A percentile compares a stretch with the other conserved stretches of the same genome.
phyloP scores from a whole-genome alignment of 2,329 filamentous ascomycete genomes.

The Oidium heveae region DNA sequence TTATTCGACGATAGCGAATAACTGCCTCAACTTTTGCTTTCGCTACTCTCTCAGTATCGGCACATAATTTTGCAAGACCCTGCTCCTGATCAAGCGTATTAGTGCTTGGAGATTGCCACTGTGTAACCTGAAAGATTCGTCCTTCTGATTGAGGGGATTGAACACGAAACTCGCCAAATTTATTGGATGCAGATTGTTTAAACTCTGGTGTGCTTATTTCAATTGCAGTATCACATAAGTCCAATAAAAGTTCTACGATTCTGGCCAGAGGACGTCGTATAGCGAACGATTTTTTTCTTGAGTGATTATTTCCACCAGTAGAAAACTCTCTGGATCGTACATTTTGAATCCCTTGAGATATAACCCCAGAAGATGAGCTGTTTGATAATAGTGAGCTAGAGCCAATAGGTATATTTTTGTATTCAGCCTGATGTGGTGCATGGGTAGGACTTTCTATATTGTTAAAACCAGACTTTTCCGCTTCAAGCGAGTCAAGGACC shows the following conservation, averaged over 20 bases:
- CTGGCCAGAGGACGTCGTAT: conserved; percentile 70
- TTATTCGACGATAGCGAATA: conserved; percentile 68
- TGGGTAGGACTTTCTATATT: conserved; percentile 23
- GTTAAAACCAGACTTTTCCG: conserved; percentile 39
- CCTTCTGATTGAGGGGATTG: conserved; percentile 93
- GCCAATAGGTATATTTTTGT: conserved; percentile 71
- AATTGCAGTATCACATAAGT: conserved; percentile 83
- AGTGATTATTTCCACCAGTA: conserved; percentile 45
- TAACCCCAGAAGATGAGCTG: conserved; percentile 43
- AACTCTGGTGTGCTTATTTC: conserved; percentile 88
- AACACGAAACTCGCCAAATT: conserved; percentile 57
- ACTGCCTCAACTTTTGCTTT: conserved; percentile 83
- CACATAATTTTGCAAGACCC: conserved; percentile 63
- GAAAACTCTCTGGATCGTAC: conserved; percentile 46
- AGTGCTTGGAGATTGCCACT: conserved; percentile 87
- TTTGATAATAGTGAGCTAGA: conserved; percentile 31
- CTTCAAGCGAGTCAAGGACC: conserved; percentile 77
- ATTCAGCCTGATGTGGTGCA: conserved; percentile 40
- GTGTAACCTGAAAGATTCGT: conserved; percentile 74
- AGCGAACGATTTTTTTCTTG: conserved; percentile 68
- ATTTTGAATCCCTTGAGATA: conserved; percentile 44
- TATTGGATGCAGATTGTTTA: conserved; percentile 50
- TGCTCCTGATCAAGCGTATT: conserved; percentile 86
- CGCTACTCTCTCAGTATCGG: conserved; percentile 66
- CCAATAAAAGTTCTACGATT: conserved; percentile 82